Conservation (phyloP, 805 yeast genomes). For the Candida insectorum region DNA sequence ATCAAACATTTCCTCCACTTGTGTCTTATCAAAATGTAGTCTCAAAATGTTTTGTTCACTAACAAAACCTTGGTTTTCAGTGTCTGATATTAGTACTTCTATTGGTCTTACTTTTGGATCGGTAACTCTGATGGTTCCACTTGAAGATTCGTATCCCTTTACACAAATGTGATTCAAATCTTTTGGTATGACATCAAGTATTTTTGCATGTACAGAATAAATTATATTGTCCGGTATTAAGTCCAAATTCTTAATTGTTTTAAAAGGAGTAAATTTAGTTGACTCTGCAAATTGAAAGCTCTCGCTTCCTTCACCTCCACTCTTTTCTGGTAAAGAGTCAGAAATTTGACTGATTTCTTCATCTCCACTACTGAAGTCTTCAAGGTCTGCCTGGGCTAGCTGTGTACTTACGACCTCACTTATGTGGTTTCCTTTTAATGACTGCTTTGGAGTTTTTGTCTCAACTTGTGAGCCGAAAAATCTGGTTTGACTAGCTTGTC, state of each 20-base stretch:
- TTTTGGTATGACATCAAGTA: constrained; percentile 23
- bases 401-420: too few relatives aligned
- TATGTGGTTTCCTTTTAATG: too few relatives aligned
- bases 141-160: constrained; percentile 18
- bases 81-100: constrained; percentile 23
- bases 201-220: constrained; percentile 16
- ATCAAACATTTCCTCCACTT: constrained; percentile 6
- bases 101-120: constrained; percentile 21
- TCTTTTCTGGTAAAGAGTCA: constrained; percentile 1
- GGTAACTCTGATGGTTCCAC: constrained; percentile 6
- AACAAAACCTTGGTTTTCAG: constrained; percentile 4
- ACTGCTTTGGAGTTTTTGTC: too few relatives aligned
- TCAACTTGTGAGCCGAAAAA: too few relatives aligned
- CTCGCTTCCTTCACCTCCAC: constrained; percentile 1
- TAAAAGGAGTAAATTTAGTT: neutral
- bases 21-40: constrained; percentile 13
- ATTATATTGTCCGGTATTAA: constrained; percentile 9
- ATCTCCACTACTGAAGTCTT: constrained; percentile 3
- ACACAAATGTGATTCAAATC: constrained; percentile 25
- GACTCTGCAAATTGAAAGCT: constrained; percentile 6
- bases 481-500: too few relatives aligned
- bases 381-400: constrained; percentile 3
- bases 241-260: constrained; percentile 1
- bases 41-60: constrained; percentile 11
- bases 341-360: neutral